These are phyloP conservation scores for Copromyces sp. DNA, from an alignment of 495 filamentous ascomycete genomes.

Conservation along the genomic window DNA sequence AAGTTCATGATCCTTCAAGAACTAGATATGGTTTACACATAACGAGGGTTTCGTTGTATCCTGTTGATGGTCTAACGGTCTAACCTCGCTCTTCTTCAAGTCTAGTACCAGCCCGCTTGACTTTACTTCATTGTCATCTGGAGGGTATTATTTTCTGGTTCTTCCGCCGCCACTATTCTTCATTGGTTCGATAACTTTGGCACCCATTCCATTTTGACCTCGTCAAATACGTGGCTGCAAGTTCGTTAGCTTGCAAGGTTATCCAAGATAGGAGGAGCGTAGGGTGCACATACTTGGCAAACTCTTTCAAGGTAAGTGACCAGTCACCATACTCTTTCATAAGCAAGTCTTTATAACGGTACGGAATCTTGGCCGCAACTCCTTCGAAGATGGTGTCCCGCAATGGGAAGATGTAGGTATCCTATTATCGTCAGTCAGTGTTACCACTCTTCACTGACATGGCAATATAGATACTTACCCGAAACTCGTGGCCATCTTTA, in stretches of 20 bases:
- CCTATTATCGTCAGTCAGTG: slow-evolving; percentile 13
- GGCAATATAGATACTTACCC: slow-evolving; percentile 14
- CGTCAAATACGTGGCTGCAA: slow-evolving; percentile 31
- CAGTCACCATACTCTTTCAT: slow-evolving; percentile 46
- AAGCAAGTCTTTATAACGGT: slow-evolving; percentile 49
- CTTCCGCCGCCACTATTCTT: background rate
- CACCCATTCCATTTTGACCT: slow-evolving; percentile 26
- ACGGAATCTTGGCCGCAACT: slow-evolving; percentile 49
- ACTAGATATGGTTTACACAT: background rate
- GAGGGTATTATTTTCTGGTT: background rate
- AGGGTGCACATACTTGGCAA: slow-evolving; percentile 38
- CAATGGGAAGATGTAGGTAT: slow-evolving; percentile 29
- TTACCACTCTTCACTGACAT: background rate
- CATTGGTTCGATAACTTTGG: background rate
- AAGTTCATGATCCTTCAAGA: background rate
- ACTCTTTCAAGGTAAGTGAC: slow-evolving; percentile 41
- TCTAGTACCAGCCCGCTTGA: background rate
- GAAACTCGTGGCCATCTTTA: slow-evolving; percentile 33
- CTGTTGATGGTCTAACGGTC: background rate
- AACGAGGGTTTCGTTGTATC: background rate
- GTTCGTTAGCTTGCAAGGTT: background rate
- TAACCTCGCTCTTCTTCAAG: background rate
- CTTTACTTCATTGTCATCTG: background rate
- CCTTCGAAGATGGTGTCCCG: slow-evolving; percentile 51
- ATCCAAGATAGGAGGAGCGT: background rate